These are phyloP conservation scores for Trichoderma sp. DNA, from an alignment of 2,329 filamentous ascomycete genomes.

Conservation along the genomic window DNA sequence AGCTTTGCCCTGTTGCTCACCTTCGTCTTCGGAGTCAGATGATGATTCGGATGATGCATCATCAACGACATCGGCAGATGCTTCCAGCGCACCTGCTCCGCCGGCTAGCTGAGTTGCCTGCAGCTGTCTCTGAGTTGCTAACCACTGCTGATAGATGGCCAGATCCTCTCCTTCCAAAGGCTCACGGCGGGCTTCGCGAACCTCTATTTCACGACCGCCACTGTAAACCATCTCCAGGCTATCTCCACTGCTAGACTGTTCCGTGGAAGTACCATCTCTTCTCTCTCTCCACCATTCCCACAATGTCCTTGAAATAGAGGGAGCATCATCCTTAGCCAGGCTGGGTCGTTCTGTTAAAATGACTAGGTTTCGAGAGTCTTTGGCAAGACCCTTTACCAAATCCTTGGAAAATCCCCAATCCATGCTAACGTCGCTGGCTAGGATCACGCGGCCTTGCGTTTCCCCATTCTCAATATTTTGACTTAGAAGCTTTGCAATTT, in stretches of 20 bases:
- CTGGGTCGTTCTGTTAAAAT: constrained; percentile 75
- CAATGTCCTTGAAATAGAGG: constrained; percentile 68
- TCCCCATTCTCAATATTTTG: constrained; percentile 42
- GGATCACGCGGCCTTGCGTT: constrained; percentile 66
- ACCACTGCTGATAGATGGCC: constrained; percentile 82
- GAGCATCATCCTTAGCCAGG: constrained; percentile 37
- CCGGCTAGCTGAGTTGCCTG: constrained; percentile 75
- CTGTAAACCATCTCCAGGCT: constrained; percentile 65
- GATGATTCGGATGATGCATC: constrained; percentile 84
- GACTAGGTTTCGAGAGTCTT: constrained; percentile 76
- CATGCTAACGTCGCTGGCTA: constrained; percentile 84
- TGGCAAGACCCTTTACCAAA: constrained; percentile 68
- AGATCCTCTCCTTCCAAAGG: constrained; percentile 74
- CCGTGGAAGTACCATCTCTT: constrained; percentile 59
- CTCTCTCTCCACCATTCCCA: constrained; percentile 77
- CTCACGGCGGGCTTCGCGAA: constrained; percentile 59
- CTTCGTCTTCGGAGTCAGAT: constrained; percentile 80
- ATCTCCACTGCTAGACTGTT: constrained; percentile 53
- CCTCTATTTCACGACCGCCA: constrained; percentile 58
- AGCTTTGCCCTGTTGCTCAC: constrained; percentile 86
- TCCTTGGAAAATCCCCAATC: constrained; percentile 95
- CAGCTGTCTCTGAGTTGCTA: constrained; percentile 82
- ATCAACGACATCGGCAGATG: constrained; percentile 70
- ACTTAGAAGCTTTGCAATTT: constrained; percentile 67
- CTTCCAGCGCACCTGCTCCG: constrained; percentile 64